These are phyloP conservation scores for Paraurostyla sp. DNA, from an alignment of 73 alveolate species.

Conservation along the genomic window DNA sequence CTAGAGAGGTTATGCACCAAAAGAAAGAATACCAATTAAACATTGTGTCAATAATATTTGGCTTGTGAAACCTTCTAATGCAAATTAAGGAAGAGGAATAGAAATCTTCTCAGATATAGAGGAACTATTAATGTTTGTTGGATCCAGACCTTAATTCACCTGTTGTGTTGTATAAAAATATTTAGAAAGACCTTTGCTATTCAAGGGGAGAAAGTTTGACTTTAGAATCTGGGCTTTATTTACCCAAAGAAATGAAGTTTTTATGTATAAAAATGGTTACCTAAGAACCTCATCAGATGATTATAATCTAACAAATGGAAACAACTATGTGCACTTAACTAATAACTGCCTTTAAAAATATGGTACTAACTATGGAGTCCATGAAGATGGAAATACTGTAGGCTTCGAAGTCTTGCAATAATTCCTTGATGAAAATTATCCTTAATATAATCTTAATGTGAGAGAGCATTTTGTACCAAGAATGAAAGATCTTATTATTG, in stretches of 20 bases:
- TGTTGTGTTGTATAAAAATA: conserved; percentile 90
- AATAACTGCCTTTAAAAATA: conserved; percentile 89
- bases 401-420: conserved; percentile 81
- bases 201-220: conserved; percentile 93
- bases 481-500: conserved; percentile 90
- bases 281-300: conserved; percentile 87
- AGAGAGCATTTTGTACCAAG: conserved; percentile 86
- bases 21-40: conserved; percentile 80
- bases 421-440: conserved; percentile 76
- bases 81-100: conserved; percentile 90
- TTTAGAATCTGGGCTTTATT: conserved; percentile 93
- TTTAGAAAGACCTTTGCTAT: conserved; percentile 90
- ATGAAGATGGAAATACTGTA: conserved; percentile 92
- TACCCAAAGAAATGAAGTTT: conserved; percentile 76
- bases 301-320: conserved; percentile 71
- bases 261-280: conserved; percentile 88
- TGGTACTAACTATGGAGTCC: conserved; percentile 79
- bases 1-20: conserved; percentile 68
- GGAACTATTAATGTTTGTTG: conserved; percentile 69
- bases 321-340: conserved; percentile 90
- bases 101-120: conserved; percentile 83
- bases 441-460: conserved; percentile 75
- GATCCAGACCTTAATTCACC: conserved; percentile 59
- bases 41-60: conserved; percentile 90
- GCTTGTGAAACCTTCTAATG: conserved; percentile 89